Evolutionary conservation across 1,139 yeast genomes (phyloP), one percentile per base, ranked within the genome.

Genomic region (Magnusiomyces tetraspermus): DNA sequence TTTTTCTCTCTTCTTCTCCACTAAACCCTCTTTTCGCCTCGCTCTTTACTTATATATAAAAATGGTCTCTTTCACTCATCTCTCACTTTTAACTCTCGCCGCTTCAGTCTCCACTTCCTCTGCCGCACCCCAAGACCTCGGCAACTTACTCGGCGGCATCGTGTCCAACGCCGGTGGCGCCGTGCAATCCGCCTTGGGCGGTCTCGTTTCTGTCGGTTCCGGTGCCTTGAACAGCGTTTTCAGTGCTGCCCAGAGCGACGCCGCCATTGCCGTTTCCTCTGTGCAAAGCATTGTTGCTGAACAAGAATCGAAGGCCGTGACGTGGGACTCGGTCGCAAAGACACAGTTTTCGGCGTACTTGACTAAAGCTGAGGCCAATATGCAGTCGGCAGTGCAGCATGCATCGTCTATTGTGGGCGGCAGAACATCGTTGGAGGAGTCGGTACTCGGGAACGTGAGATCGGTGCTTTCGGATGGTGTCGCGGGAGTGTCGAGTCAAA

Each of bases 271-370:
- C 4, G 43, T 21, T 22, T 17, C 17, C 23, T 17, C 15, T 13
- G 43, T 22, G 2, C 23, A 38, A n/a, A 17, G 24, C 53, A 28
- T 54, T 57, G 48, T 74, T 71, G 65, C 49, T 51, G n/a, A 60
- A 30, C 60, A 68, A 69, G 63, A 78, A 79, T 53, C 76, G 79
- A 57, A 73, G 74, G 44, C 66, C 74, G 22, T 76, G 71, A 22
- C 75, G 64, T 53, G 72, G 70, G 43, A 24, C 21, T 3, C 43
- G 15, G 43, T 15, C 5, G 43, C 24, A 4, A 11, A 17, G 23
- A 38, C 23, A 21, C 23, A 17, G 10, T n/a, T 21, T 22, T 22
- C 23, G 4, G 21, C 15, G 23, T 38, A 38, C 43, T 17, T 38
- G 4, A 21, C 10, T 24, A 24, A 38, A 4, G 43, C 23, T 4